Percentiles rank a stretch among this genome's conserved stretches.
Conservation (phyloP, 257 asterid genomes). For the Salvia hispanica region DNA sequence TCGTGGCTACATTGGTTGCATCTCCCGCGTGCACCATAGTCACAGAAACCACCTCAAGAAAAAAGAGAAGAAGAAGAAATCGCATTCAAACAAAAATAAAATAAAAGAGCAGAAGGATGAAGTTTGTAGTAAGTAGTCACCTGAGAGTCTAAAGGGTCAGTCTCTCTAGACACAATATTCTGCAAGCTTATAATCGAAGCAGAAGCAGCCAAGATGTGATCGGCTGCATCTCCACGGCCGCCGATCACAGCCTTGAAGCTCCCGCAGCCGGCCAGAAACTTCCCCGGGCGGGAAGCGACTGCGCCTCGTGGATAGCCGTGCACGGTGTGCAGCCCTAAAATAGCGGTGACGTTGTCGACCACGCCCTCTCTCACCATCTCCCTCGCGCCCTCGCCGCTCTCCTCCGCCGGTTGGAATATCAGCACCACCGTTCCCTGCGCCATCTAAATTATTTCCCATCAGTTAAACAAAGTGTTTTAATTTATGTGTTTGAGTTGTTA, state of each 20-base stretch:
- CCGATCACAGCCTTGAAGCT: conserved; percentile 49
- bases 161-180: conserved; percentile 55
- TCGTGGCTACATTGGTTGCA: conserved; percentile 30
- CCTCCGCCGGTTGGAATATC: conserved; percentile 71
- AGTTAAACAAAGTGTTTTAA: too few species aligned
- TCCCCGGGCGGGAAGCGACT: conserved; percentile 50
- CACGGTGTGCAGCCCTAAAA: conserved; percentile 48
- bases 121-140: conserved; percentile 21
- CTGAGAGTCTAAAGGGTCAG: conserved; percentile 59
- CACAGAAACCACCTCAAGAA: conserved; percentile 48
- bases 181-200: conserved; percentile 53
- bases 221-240: conserved; percentile 42
- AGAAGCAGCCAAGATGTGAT: conserved; percentile 60
- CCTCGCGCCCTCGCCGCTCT: conserved; percentile 52
- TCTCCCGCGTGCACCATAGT: conserved; percentile 41
- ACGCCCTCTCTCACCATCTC: conserved; percentile 52
- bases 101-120: too few species aligned
- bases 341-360: conserved; percentile 45
- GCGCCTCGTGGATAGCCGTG: conserved; percentile 36
- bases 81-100: too few species aligned
- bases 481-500: conserved; percentile 1
- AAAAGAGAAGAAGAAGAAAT: too few species aligned
- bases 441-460: too few species aligned
- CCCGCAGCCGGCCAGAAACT: conserved; percentile 57
- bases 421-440: conserved; percentile 50